These are phyloP conservation scores for Ustulina deusta DNA, from an alignment of 2,329 filamentous ascomycete genomes.

Conservation along the genomic window DNA sequence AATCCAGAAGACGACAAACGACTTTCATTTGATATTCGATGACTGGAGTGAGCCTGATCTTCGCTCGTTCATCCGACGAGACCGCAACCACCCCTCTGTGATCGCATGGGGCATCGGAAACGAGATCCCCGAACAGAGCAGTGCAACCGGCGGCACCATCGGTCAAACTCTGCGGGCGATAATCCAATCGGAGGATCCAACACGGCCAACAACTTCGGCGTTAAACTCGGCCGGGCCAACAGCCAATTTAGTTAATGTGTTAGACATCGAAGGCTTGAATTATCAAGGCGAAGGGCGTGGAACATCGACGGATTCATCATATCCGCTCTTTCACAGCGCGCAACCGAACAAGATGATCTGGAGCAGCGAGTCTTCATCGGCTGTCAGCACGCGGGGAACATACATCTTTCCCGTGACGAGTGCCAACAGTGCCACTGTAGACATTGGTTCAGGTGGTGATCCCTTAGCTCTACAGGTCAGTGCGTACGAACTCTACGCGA, in stretches of 20 bases:
- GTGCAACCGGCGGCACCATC: conserved; percentile 38
- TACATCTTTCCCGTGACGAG: conserved; percentile 65
- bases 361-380: conserved; percentile 58
- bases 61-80: conserved; percentile 63
- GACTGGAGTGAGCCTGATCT: conserved; percentile 68
- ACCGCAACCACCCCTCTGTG: conserved; percentile 67
- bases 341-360: conserved; percentile 63
- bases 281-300: conserved; percentile 65
- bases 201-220: conserved; percentile 58
- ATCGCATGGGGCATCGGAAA: conserved; percentile 67
- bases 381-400: conserved; percentile 62
- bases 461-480: conserved; percentile 55
- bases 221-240: conserved; percentile 61
- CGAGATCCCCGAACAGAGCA: conserved; percentile 62
- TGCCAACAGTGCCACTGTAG: conserved; percentile 54
- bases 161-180: conserved; percentile 56
- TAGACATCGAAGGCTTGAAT: conserved; percentile 65
- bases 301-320: conserved; percentile 23
- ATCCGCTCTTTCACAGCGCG: conserved; percentile 55
- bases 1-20: conserved; percentile 59
- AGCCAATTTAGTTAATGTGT: conserved; percentile 53
- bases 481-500: conserved; percentile 64
- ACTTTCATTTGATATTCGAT: conserved; percentile 63
- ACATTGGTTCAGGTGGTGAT: conserved; percentile 56
- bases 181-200: conserved; percentile 60